These are phyloP conservation scores for Rhizopus arrhizus DNA, from an alignment of 371 early-diverging fungal genomes.

Conservation along the genomic window DNA sequence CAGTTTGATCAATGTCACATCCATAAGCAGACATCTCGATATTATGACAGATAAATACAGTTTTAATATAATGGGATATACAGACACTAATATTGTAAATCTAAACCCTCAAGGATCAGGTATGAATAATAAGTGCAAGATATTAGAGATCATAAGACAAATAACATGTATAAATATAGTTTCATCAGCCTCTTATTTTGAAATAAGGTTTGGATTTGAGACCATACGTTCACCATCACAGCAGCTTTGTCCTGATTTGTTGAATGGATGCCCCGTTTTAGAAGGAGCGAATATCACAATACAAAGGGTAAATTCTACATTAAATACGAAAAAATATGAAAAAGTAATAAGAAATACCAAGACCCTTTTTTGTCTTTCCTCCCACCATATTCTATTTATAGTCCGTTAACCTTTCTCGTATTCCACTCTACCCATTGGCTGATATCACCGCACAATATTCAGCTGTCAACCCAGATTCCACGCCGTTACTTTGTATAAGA, in stretches of 20 bases:
- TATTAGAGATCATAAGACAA: neutral
- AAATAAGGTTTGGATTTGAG: conserved; percentile 30
- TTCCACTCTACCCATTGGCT: conserved; percentile 36
- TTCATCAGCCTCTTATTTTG: conserved; percentile 25
- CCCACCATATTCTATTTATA: conserved; percentile 14
- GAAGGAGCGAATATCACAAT: conserved; percentile 8
- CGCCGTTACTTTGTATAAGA: conserved; percentile 42
- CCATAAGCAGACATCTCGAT: conserved; percentile 26
- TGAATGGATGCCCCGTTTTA: conserved; percentile 16
- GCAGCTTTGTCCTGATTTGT: conserved; percentile 20
- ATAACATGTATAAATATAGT: conserved; percentile 9
- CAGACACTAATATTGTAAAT: conserved; percentile 19
- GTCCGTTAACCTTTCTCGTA: conserved; percentile 22
- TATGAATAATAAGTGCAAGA: conserved; percentile 1
- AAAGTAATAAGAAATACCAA: neutral
- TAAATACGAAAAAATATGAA: neutral
- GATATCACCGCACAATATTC: conserved; percentile 44
- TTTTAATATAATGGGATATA: conserved; percentile 17
- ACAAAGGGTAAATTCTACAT: conserved; percentile 13
- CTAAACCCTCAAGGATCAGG: conserved; percentile 26
- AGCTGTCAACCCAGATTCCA: conserved; percentile 31
- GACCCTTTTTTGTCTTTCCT: neutral
- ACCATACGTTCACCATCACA: conserved; percentile 15
- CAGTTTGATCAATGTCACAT: conserved; percentile 17
- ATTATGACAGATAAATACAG: conserved; percentile 10